Evolutionary conservation across 2,329 filamentous ascomycete species (phyloP), one percentile per base, ranked within the genome.

Genomic region (Lachnellula suecica): DNA sequence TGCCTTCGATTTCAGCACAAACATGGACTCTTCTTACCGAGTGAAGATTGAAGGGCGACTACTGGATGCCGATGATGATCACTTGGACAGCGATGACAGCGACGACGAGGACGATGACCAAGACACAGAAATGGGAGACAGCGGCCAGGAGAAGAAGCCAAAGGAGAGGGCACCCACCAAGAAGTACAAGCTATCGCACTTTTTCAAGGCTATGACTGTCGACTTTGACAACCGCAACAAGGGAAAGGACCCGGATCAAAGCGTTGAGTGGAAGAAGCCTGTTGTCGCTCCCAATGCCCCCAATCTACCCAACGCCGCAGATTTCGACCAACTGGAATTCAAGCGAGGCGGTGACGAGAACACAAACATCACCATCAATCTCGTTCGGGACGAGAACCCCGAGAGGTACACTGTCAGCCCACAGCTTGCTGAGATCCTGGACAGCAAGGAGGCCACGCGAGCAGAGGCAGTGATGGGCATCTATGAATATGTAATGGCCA

Each of bases 301-400:
- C n/a, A 74, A 76, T 58, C 69, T 79, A 1, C 71, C 82, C 35
- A 77, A 84, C 27, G 83, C 84, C 27, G 82, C 84, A 41, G 90
- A 95, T 65, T 96, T 97, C 65, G 94, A 97, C 72, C 88, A 89
- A 67, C 76, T 99, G 41, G 88, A 91, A 40, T 97, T 99, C 69
- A 91, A 95, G 75, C 84, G 94, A 49, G 90, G 88, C 63, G 88
- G 91, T 29, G 94, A 99, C 67, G 91, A 97, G 69, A 97, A 96
- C 63, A 79, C 89, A 61, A 96, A 97, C 67, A 85, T 96, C 61
- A 92, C 85, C 10, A 88, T 99, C 72, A 96, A 92, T 65, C 79
- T 99, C 29, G 81, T 83, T 58, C 82, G 91, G 13, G 89, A 96
- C 65, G 92, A 97, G 68, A 83, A 84, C 13, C 91, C 90, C 0